phyloP scores from a whole-genome alignment of 441 rosid genomes.

The Aleurites moluccanus region DNA sequence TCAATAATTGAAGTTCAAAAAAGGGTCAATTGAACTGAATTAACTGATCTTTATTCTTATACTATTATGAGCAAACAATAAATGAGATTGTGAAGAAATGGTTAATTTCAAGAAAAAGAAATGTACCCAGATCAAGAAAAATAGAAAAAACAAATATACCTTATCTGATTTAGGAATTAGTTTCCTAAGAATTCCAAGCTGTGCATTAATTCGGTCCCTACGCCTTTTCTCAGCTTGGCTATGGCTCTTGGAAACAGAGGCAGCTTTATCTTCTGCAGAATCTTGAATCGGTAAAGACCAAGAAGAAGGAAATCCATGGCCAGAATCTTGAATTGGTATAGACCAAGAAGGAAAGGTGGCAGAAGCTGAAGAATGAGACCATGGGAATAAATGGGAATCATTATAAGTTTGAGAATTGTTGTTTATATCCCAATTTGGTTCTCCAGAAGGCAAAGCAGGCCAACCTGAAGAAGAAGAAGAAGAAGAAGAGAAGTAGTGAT shows the following conservation, averaged over 20 bases:
- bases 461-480: constrained; percentile 19
- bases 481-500: background rate
- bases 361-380: constrained; percentile 35
- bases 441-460: constrained; percentile 24
- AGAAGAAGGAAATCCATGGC: constrained; percentile 32
- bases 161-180: constrained; percentile 85
- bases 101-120: background rate
- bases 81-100: background rate
- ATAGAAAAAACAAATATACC: constrained; percentile 35
- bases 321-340: constrained; percentile 25
- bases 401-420: constrained; percentile 11
- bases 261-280: constrained; percentile 46
- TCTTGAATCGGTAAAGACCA: constrained; percentile 32
- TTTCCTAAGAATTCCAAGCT: constrained; percentile 78
- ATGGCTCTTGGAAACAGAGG: constrained; percentile 66
- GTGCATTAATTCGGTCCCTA: constrained; percentile 80
- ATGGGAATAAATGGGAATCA: constrained; percentile 36
- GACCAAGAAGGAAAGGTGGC: constrained; percentile 25
- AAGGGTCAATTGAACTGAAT: no score
- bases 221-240: constrained; percentile 95
- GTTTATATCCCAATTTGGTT: constrained; percentile 34
- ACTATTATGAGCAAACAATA: background rate
- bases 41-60: background rate
- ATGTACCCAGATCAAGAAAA: background rate
- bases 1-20: background rate